phyloP scores from a whole-genome alignment of 1,284 basidiomycete genomes.

The Tilletia caries region DNA sequence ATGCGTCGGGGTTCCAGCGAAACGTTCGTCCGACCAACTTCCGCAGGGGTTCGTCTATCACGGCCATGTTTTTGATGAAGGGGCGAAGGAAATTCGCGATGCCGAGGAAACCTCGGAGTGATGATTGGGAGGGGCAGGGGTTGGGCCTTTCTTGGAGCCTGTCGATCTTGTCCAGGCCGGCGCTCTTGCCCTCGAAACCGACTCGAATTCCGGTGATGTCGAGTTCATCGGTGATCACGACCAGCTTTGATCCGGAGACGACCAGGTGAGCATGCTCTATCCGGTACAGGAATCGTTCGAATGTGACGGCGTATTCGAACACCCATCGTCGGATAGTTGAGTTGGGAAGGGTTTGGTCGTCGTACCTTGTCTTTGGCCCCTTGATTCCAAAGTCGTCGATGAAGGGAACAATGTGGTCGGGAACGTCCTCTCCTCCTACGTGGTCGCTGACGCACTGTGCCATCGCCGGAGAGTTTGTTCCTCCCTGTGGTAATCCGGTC shows the following conservation, averaged over 20 bases:
- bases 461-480: neutral
- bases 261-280: neutral
- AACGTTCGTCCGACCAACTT: neutral
- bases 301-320: neutral
- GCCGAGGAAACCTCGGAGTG: neutral
- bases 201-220: neutral
- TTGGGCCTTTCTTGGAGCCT: neutral
- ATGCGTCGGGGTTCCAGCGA: neutral
- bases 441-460: neutral
- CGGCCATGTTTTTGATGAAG: neutral
- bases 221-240: neutral
- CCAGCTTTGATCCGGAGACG: neutral
- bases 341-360: neutral
- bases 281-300: neutral
- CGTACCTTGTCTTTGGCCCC: neutral
- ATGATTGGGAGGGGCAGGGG: neutral
- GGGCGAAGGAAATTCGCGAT: neutral
- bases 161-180: neutral
- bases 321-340: neutral
- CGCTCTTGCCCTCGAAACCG: neutral
- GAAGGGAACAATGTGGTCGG: neutral
- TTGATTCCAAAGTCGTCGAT: neutral
- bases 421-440: neutral
- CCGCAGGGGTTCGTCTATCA: neutral
- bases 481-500: neutral